Evolutionary conservation across 345 rosid genomes (phyloP), one percentile per base, ranked within the genome.

Genomic region (Eucalyptus rudis): DNA sequence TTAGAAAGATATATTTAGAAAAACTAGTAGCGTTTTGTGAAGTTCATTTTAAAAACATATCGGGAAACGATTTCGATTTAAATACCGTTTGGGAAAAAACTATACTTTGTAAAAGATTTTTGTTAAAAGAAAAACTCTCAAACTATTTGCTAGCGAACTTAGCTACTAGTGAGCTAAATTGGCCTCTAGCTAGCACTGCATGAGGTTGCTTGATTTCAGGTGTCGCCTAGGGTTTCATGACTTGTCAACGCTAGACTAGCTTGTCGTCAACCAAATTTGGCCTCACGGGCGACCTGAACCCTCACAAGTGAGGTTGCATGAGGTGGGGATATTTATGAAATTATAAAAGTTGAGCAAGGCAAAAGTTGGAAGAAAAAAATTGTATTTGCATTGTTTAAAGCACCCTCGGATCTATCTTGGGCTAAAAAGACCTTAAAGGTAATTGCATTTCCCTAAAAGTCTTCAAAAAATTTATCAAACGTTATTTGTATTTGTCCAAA

Each of bases 51-150:
- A 7, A 52, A 52, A 19, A 52, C 24, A 52, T 0, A 52, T 7
- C 0, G 10, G 13, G 25, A 56, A 56, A 9, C 0, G 0, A 56
- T 0, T 22, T 56, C 0, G 27, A 9, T 10, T 9, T 24, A 22
- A 1, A 56, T 56, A 24, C 27, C 25, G 0, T 22, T 56, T 8
- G 5, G 12, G 5, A 4, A 56, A 56, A 56, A 54, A 22, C 27
- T 54, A 54, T 22, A 56, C 29, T 56, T 10, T 56, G 27, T 24
- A 1, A 56, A 56, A 20, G 62, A 56, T 24, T 56, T 56, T 56
- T 0, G 27, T 56, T 22, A 20, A 52, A 52, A 52, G 0, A 52
- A 52, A 52, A 52, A 19, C 56, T 52, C 0, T 52, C 24, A 52
- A 3, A 56, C 27, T 56, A 56, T 56, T 56, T 56, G 29, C 62